Base-by-base conservation (phyloP, 75 land plant genomes). In the Isoetes taiwanensis region DNA sequence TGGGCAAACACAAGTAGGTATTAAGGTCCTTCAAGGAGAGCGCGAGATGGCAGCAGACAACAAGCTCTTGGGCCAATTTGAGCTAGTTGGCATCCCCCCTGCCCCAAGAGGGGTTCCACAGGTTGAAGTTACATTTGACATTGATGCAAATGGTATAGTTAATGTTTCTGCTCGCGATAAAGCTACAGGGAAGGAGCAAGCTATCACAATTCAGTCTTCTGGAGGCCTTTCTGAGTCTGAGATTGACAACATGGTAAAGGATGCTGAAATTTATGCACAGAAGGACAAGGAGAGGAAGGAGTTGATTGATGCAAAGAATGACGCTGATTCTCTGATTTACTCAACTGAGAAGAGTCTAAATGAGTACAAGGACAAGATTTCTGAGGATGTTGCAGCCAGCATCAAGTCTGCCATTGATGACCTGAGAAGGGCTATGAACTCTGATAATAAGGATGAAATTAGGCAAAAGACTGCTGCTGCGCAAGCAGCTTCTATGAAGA, bases 91-190 rank as follows among this genome's bases (percentile, higher is more conserved):
- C 26, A 59, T 59, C 11, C 62, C 62, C 24, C 52, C 62, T 3
- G 43, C 62, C 19, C 62, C 62, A 10, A 21, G 62, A 1, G 62
- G 62, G 11, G 38, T 80, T 69, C 91, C 91, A 11, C 91, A 86
- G 39, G 83, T 86, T 52, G 93, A 83, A 43, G 87, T 86, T 38
- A 40, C 62, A 2, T 59, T 59, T 25, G 38, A 37, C 62, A 59
- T 59, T 40, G 62, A 59, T 39, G 62, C 62, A 17, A 59, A 59
- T 39, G 62, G 62, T 26, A 59, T 59, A 4, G 56, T 59, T 11
- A 34, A 59, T 24, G 62, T 59, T 5, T 59, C 62, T 24, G 62
- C 62, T 3, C 24, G 53, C 25, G 62, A 59, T 4, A 59, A 59
- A 34, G 38, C 62, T 1, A 59, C 62, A 2, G 62, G 62, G 24